Evolutionary conservation across 1,284 basidiomycete species (phyloP).

Genomic region (Farysia itapuensis): DNA sequence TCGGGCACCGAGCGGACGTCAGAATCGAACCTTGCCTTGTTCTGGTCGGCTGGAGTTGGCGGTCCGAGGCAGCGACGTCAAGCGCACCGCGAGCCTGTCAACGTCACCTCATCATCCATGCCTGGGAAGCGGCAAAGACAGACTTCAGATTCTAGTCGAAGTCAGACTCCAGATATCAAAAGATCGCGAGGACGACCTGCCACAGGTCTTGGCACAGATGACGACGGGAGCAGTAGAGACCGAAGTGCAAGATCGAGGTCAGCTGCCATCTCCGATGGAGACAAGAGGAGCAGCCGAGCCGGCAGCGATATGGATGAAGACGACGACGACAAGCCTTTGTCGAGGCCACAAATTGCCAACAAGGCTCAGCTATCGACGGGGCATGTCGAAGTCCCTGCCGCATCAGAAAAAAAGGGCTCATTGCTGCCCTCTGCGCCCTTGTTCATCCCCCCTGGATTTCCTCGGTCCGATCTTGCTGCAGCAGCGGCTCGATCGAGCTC

Average conservation of each 20-base stretch:
- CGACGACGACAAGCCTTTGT: slow-evolving; percentile 5
- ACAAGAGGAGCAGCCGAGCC: too few relatives aligned
- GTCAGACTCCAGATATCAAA: slow-evolving; percentile 30
- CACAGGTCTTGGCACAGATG: slow-evolving; percentile 6
- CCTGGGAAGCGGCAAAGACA: slow-evolving; percentile 22
- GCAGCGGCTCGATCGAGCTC: slow-evolving; percentile 33
- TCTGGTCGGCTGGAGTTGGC: slow-evolving; percentile 56
- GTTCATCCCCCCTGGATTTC: slow-evolving; percentile 14
- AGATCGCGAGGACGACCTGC: slow-evolving; percentile 13
- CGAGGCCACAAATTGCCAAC: slow-evolving; percentile 31
- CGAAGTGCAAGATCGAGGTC: slow-evolving; percentile 17
- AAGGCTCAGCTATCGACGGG: slow-evolving; percentile 22
- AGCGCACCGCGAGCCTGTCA: slow-evolving; percentile 38
- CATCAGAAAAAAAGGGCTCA: slow-evolving; percentile 13
- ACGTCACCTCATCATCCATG: slow-evolving; percentile 9
- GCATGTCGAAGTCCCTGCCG: slow-evolving; percentile 5
- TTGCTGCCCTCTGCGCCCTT: slow-evolving; percentile 19
- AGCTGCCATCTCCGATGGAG: slow-evolving; percentile 11
- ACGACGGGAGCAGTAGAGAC: slow-evolving; percentile 21
- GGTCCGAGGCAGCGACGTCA: slow-evolving; percentile 49
- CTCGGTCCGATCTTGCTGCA: slow-evolving; percentile 23
- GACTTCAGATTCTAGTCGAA: slow-evolving; percentile 27
- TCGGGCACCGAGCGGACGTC: slow-evolving; percentile 57
- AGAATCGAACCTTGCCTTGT: slow-evolving; percentile 54
- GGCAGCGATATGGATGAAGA: slow-evolving; percentile 28